Percentiles rank a stretch among this genome's conserved stretches.
phyloP scores from a whole-genome alignment of 1,139 yeast genomes.

The Hanseniaspora sp. region DNA sequence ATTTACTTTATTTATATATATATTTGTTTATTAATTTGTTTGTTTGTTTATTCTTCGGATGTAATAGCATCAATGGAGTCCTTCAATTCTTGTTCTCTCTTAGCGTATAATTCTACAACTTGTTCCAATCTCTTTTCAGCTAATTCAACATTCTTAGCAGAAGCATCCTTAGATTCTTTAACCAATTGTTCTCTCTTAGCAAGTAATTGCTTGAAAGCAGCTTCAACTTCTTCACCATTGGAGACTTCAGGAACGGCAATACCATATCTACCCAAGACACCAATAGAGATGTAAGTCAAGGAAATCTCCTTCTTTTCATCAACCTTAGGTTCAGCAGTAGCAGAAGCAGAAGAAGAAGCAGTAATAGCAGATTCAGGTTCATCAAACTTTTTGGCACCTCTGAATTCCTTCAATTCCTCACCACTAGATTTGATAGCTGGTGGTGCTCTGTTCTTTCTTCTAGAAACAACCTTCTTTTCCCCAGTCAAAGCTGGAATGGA shows the following conservation, averaged over 20 bases:
- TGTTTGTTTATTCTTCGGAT: slow-evolving; percentile 21
- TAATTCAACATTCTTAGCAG: slow-evolving; percentile 59
- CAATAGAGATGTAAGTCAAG: slow-evolving; percentile 71
- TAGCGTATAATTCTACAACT: slow-evolving; percentile 34
- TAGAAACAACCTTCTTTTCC: slow-evolving; percentile 55
- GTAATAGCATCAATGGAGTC: slow-evolving; percentile 31
- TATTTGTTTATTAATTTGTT: not conserved
- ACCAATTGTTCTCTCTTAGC: slow-evolving; percentile 60
- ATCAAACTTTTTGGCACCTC: slow-evolving; percentile 39
- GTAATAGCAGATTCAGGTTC: slow-evolving; percentile 17
- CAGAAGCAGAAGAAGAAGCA: slow-evolving; percentile 20
- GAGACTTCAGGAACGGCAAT: slow-evolving; percentile 69
- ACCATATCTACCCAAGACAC: slow-evolving; percentile 64
- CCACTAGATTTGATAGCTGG: slow-evolving; percentile 37
- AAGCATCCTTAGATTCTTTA: slow-evolving; percentile 70
- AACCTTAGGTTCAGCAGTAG: slow-evolving; percentile 27
- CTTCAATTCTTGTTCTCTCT: slow-evolving; percentile 33
- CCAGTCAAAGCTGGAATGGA: slow-evolving; percentile 44
- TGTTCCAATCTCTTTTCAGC: slow-evolving; percentile 69
- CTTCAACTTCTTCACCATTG: slow-evolving; percentile 49
- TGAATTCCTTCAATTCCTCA: slow-evolving; percentile 43
- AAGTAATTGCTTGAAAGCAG: slow-evolving; percentile 57
- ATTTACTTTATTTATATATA: slow-evolving; percentile 19
- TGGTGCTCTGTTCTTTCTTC: slow-evolving; percentile 36
- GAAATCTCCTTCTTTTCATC: slow-evolving; percentile 37